Base-by-base conservation (phyloP, 768 basidiomycete species). In the Suillus luteus region DNA sequence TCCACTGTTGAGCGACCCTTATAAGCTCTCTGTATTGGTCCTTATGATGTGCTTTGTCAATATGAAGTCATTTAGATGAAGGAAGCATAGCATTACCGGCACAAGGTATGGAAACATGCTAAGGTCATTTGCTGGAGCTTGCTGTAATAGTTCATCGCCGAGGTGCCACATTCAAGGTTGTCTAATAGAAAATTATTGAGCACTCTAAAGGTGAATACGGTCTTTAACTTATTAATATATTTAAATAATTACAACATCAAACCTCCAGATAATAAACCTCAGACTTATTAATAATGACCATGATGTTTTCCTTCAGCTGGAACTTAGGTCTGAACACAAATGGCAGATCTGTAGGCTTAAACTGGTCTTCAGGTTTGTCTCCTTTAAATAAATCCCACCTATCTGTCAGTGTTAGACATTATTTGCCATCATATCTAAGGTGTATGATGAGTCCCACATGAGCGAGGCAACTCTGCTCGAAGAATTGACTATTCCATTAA, bases 91-190 rank as follows among this genome's bases (percentile, higher is more conserved):
- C n/a, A 19, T 46, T 46, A 44, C 44, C 4, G 54, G 22, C 0
- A 37, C 11, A 4, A 31, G 27, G 54, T 55, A 24, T 17, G 54
- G 24, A 55, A 55, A 55, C 22, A 55, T 55, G 24, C 54, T 55
- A 4, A 55, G 17, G 60, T 61, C 17, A 61, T 49, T 31, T 10
- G 40, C 22, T 9, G 3, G 27, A 61, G 40, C 48, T 61, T 61
- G 22, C 27, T 37, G 31, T 33, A 61, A 59, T 55, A 61, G 24
- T 52, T 61, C 9, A 52, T 19, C 5, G n/a, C 27, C 1, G 55
- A 52, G 17, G 60, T 61, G 3, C 44, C 17, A 19, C 60, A 61
- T 52, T 61, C 60, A n/a, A 61, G 46, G 31, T 61, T 51, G 27
- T 61, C 60, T 31, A 51, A 19, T 17, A 35, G 46, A 17, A 61